Percentiles rank a stretch among this genome's conserved stretches.
Evolutionary conservation across 108 stramenopile species (phyloP).

Genomic region (Stephanodiscus minutulus): DNA sequence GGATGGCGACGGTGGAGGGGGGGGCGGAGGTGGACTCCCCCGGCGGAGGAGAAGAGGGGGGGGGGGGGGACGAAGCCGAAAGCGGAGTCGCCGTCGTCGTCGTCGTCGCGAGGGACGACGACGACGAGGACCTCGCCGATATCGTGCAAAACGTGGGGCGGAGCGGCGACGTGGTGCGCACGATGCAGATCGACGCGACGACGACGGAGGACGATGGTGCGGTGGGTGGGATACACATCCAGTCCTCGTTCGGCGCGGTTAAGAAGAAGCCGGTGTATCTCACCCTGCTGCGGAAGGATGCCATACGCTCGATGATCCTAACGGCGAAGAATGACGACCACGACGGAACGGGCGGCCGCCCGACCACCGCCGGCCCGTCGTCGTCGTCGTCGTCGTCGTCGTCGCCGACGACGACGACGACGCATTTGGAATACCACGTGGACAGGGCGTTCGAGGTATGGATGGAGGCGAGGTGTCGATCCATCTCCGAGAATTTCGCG

Average conservation of each 20-base stretch:
- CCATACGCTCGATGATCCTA: slow-evolving; percentile 50
- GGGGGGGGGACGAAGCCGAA: too few relatives aligned
- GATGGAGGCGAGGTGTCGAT: slow-evolving; percentile 65
- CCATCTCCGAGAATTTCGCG: slow-evolving; percentile 67
- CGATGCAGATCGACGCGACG: not conserved
- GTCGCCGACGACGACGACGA: too few relatives aligned
- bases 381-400: too few relatives aligned
- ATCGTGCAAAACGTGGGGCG: slow-evolving; percentile 22
- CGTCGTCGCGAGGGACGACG: too few relatives aligned
- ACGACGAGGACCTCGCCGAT: slow-evolving; percentile 4
- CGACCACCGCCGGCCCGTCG: too few relatives aligned
- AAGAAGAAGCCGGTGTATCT: slow-evolving; percentile 66
- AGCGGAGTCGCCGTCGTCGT: too few relatives aligned
- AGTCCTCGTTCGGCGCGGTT: slow-evolving; percentile 58
- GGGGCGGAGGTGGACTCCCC: too few relatives aligned
- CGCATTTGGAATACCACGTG: slow-evolving; percentile 20
- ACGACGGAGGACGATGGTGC: too few relatives aligned
- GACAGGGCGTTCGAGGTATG: slow-evolving; percentile 71
- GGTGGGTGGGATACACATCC: slow-evolving; percentile 46
- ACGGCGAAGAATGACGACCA: too few relatives aligned
- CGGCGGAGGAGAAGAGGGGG: too few relatives aligned
- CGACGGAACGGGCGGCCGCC: not conserved
- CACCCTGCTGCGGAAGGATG: slow-evolving; percentile 78
- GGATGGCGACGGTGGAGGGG: too few relatives aligned
- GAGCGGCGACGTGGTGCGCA: too few relatives aligned